These are phyloP conservation scores for Mycena epipterygia DNA, from an alignment of 768 basidiomycete genomes.

Conservation along the genomic window DNA sequence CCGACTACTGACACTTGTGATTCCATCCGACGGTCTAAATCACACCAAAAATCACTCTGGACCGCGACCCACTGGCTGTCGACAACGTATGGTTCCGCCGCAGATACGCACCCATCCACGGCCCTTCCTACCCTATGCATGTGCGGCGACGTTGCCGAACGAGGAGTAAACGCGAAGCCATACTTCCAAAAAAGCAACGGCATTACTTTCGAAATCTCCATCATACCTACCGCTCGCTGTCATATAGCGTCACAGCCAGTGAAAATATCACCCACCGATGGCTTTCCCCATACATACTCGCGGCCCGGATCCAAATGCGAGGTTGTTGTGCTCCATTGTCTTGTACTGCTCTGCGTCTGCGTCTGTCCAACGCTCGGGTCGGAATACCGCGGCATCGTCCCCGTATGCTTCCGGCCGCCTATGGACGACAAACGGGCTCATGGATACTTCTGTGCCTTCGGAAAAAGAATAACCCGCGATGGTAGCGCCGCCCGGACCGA, in stretches of 20 bases:
- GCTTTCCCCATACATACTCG: constrained; percentile 20
- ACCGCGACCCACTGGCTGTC: constrained; percentile 25
- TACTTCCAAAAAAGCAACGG: constrained; percentile 20
- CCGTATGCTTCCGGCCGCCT: constrained; percentile 14
- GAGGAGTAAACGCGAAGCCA: constrained; percentile 18
- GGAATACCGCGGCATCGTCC: constrained; percentile 12
- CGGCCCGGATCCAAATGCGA: constrained; percentile 25
- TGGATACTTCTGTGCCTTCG: constrained; percentile 23
- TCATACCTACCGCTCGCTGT: constrained; percentile 1
- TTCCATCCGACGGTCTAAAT: constrained; percentile 2
- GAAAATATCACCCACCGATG: constrained; percentile 2
- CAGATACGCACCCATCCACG: constrained; percentile 15
- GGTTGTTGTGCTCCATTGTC: constrained; percentile 23
- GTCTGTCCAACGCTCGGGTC: constrained; percentile 27
- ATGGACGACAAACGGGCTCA: constrained; percentile 29
- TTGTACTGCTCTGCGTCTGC: constrained; percentile 10
- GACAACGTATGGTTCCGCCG: constrained; percentile 12
- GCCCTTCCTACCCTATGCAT: background rate
- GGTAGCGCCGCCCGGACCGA: background rate
- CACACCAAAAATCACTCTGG: constrained; percentile 31
- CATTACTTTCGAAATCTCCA: constrained; percentile 24
- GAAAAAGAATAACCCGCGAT: constrained; percentile 9
- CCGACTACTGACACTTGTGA: no score
- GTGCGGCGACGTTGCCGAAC: constrained; percentile 19
- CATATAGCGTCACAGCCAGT: background rate